Conservation (phyloP, 2,329 filamentous ascomycete species). For the Alternaria gaisen region DNA sequence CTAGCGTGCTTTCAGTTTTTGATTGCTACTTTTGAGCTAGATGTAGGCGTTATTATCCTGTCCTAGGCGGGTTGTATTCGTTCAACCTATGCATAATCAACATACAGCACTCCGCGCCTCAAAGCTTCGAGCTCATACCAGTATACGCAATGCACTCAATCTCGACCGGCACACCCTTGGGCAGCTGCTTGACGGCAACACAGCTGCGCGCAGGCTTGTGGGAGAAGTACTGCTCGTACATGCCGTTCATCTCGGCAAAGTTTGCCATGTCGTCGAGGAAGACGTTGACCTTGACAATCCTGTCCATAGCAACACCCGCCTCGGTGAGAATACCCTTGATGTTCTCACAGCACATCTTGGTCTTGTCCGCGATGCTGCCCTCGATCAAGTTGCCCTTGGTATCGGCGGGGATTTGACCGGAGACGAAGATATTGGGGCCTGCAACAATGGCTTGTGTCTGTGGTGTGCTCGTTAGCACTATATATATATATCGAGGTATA, state of each 20-base stretch:
- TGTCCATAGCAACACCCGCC: slow-evolving; percentile 78
- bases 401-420: slow-evolving; percentile 79
- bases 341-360: slow-evolving; percentile 77
- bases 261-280: slow-evolving; percentile 92
- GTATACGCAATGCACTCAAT: slow-evolving; percentile 83
- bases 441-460: slow-evolving; percentile 70
- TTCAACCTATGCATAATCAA: slow-evolving; percentile 28
- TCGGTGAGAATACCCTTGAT: slow-evolving; percentile 83
- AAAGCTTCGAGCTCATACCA: slow-evolving; percentile 41
- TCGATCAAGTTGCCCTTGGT: slow-evolving; percentile 67
- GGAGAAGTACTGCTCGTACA: slow-evolving; percentile 82
- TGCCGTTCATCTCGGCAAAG: slow-evolving; percentile 86
- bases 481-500: not conserved
- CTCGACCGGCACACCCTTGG: slow-evolving; percentile 86
- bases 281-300: slow-evolving; percentile 82
- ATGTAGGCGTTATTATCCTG: no score
- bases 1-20: no score
- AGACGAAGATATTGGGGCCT: slow-evolving; percentile 74
- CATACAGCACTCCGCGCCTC: slow-evolving; percentile 5
- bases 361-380: slow-evolving; percentile 73
- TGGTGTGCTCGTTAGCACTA: not conserved
- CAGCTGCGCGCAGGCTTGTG: slow-evolving; percentile 90
- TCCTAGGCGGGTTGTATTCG: no score
- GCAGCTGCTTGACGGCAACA: slow-evolving; percentile 87
- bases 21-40: no score